Evolutionary conservation across 495 filamentous ascomycete species (phyloP), one percentile per base, ranked within the genome.

Genomic region (Glutinoglossum americanum): DNA sequence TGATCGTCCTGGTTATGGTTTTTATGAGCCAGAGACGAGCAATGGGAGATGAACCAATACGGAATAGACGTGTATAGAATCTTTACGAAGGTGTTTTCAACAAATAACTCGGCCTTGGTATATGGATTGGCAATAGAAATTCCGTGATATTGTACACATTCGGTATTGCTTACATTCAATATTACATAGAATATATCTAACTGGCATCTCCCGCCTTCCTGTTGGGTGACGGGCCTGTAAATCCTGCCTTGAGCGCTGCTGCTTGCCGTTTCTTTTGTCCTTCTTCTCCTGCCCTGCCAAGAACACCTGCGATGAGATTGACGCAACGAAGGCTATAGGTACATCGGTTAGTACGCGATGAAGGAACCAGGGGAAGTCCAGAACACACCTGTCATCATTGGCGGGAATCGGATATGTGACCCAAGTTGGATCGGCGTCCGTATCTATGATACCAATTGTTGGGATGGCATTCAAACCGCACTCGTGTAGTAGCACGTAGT

Each of bases 341-440:
- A n/a, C 5, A 2, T 19, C 25, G 9, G 11, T 62, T 39, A 23
- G 55, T 51, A 44, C 54, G 17, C 8, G 37, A 21, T 25, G n/a
- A 48, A 58, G 39, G 1, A 9, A 51, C 4, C 19, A 45, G n/a
- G 4, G 19, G 28, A 37, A 54, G 17, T 55, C 19, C 45, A 57
- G 7, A 47, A 67, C 74, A 64, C 64, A 84, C 81, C 81, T 85
- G 69, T 99, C 92, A 64, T 99, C 92, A 66, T 99, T 99, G 21
- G 87, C 84, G 5, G 92, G 92, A 62, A 99, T 95, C 2, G 87
- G 85, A 68, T 99, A 99, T 7, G 92, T 99, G 32, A 97, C 87
- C 74, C 86, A 87, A 0, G 85, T 87, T 3, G 92, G 87, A 70
- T 99, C 80, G 6, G 84, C 80, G 70, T 99, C 83, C 0, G 92